Percentiles rank a stretch among this genome's conserved stretches.
phyloP scores from a whole-genome alignment of 345 rosid species.

The Cardamine occulta region DNA sequence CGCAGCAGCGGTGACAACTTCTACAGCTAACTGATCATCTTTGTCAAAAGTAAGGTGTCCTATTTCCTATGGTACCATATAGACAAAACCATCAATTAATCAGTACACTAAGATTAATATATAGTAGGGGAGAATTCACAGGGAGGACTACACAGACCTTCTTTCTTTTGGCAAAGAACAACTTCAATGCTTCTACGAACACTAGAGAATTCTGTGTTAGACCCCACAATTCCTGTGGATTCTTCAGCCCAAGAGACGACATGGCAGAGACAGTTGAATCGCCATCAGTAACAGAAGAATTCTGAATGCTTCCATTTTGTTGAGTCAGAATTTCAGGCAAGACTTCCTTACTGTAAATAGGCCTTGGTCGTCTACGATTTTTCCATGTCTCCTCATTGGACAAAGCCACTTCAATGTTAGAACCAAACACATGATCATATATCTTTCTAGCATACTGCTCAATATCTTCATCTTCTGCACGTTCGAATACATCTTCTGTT shows the following conservation, averaged over 20 bases:
- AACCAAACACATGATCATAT: slow-evolving; percentile 97
- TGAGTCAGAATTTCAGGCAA: slow-evolving; percentile 55
- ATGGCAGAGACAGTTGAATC: slow-evolving; percentile 64
- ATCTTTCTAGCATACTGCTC: slow-evolving; percentile 90
- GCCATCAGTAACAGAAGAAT: slow-evolving; percentile 48
- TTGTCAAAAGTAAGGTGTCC: slow-evolving; percentile 94
- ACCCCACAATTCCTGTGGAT: slow-evolving; percentile 97
- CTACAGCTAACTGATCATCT: slow-evolving; percentile 99
- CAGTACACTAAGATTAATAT: not conserved
- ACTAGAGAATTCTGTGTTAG: slow-evolving; percentile 78
- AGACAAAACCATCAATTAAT: slow-evolving; percentile 18
- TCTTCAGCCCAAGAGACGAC: slow-evolving; percentile 86
- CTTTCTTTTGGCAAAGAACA: slow-evolving; percentile 72
- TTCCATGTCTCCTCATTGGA: slow-evolving; percentile 98
- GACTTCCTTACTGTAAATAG: slow-evolving; percentile 72
- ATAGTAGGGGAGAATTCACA: slow-evolving; percentile 22
- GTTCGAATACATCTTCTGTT: slow-evolving; percentile 71
- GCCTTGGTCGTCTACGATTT: slow-evolving; percentile 75
- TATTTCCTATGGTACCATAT: slow-evolving; percentile 60
- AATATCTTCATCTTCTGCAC: slow-evolving; percentile 69
- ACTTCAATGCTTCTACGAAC: slow-evolving; percentile 78
- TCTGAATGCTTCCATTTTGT: slow-evolving; percentile 68
- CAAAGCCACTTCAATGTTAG: slow-evolving; percentile 87
- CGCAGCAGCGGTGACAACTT: slow-evolving; percentile 98
- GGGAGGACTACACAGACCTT: slow-evolving; percentile 54